A percentile compares a stretch with the other conserved stretches of the same genome.
Evolutionary conservation across 2,329 filamentous ascomycete species (phyloP).

Genomic region (Cladophialophora carrionii): DNA sequence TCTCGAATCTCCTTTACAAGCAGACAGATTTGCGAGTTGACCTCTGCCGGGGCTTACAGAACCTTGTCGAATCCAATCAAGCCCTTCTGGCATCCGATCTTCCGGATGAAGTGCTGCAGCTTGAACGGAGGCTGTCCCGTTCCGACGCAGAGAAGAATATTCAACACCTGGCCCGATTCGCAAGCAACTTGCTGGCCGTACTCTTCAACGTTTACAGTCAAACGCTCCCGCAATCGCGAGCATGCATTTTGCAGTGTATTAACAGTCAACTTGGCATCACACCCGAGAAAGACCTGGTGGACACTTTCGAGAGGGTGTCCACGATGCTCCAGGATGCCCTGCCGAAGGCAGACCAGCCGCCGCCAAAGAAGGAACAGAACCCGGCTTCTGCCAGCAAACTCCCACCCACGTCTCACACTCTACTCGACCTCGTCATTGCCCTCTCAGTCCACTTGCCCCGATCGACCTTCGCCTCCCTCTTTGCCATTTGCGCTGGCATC

Average conservation of each 20-base stretch:
- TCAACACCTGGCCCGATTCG: slow-evolving; percentile 74
- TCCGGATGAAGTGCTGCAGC: slow-evolving; percentile 70
- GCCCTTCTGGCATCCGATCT: slow-evolving; percentile 71
- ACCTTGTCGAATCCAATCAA: slow-evolving; percentile 88
- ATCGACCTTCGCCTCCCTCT: slow-evolving; percentile 80
- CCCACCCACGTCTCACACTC: slow-evolving; percentile 89
- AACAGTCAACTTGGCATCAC: slow-evolving; percentile 93
- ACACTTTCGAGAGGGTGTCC: slow-evolving; percentile 86
- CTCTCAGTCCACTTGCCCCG: slow-evolving; percentile 91
- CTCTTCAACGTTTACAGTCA: slow-evolving; percentile 99
- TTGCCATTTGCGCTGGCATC: slow-evolving; percentile 81
- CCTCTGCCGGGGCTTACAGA: slow-evolving; percentile 82
- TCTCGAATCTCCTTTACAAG: slow-evolving; percentile 90
- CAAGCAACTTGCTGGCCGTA: slow-evolving; percentile 88
- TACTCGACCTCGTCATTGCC: slow-evolving; percentile 96
- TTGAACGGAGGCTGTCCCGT: slow-evolving; percentile 78
- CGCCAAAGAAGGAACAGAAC: slow-evolving; percentile 64
- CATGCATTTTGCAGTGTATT: slow-evolving; percentile 89
- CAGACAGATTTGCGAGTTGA: slow-evolving; percentile 85
- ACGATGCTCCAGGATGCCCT: slow-evolving; percentile 78
- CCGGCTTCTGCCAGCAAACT: slow-evolving; percentile 68
- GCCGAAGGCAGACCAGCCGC: slow-evolving; percentile 62
- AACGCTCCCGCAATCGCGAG: slow-evolving; percentile 88
- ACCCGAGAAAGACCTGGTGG: slow-evolving; percentile 74
- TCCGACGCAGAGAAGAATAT: slow-evolving; percentile 77